Percentiles rank a stretch among this genome's conserved stretches.
Evolutionary conservation across 23 red algal species (phyloP).

Genomic region (Rhodosorus marinus): DNA sequence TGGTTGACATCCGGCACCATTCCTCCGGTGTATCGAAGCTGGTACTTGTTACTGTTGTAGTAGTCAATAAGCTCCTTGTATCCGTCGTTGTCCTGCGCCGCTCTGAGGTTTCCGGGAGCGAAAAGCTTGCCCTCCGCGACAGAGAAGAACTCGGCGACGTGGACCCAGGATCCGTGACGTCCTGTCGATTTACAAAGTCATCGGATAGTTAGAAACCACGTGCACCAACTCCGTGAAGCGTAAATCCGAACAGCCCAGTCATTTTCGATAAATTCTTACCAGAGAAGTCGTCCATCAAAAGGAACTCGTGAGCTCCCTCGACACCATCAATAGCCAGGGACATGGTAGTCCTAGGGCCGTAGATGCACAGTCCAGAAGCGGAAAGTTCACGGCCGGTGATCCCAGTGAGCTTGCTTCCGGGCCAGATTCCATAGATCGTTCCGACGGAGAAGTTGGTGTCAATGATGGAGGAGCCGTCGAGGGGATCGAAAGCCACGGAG

Average conservation of each 20-base stretch:
- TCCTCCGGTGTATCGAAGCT: constrained; percentile 95
- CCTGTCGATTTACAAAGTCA: too few species aligned
- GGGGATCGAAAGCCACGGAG: constrained; percentile 87
- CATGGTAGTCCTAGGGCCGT: constrained; percentile 93
- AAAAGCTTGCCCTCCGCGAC: constrained; percentile 96
- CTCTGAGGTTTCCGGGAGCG: constrained; percentile 91
- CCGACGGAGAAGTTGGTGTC: constrained; percentile 99
- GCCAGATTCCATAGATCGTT: constrained; percentile 96
- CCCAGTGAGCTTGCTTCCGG: constrained; percentile 52
- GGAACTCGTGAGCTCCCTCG: constrained; percentile 79
- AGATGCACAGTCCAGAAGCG: constrained; percentile 65
- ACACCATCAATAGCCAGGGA: constrained; percentile 71
- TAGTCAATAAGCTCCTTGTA: constrained; percentile 71
- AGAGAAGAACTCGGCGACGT: constrained; percentile 43
- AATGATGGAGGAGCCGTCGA: constrained; percentile 88
- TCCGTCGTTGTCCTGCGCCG: constrained; percentile 82
- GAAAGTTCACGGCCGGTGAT: constrained; percentile 53
- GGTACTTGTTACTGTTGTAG: constrained; percentile 81
- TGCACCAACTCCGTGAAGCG: too few species aligned
- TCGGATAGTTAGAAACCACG: too few species aligned
- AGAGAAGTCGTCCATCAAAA: constrained; percentile 96
- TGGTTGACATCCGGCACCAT: constrained; percentile 99
- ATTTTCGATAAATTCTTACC: too few species aligned
- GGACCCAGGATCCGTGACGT: constrained; percentile 87
- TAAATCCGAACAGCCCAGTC: too few species aligned